A percentile compares a stretch with the other conserved stretches of the same genome.
Conservation (phyloP, 441 rosid species). For the Omphalea diandra region DNA sequence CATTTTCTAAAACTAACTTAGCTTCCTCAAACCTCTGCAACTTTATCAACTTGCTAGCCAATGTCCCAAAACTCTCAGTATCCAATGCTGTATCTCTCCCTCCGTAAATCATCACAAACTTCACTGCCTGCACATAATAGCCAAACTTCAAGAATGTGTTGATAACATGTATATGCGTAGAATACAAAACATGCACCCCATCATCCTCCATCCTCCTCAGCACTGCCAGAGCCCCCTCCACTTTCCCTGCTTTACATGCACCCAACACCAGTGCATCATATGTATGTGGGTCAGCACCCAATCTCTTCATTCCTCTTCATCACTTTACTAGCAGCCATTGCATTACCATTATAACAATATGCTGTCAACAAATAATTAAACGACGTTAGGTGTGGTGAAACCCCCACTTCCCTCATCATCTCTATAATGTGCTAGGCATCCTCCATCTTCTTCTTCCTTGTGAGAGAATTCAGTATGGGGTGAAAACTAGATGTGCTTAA, state of each 20-base stretch:
- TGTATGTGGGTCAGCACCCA: constrained; percentile 47
- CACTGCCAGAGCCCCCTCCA: constrained; percentile 54
- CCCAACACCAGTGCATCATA: constrained; percentile 76
- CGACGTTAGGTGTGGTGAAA: too few relatives aligned
- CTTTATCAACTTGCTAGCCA: constrained; percentile 49
- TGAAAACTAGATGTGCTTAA: constrained; percentile 39
- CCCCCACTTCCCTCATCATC: constrained; percentile 34
- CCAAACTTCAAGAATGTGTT: constrained; percentile 40
- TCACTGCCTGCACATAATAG: constrained; percentile 42
- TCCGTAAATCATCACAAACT: constrained; percentile 49
- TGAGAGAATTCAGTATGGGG: constrained; percentile 50
- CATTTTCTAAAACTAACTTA: constrained; percentile 54
- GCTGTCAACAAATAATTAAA: too few relatives aligned
- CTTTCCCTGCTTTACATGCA: constrained; percentile 53
- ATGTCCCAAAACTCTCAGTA: constrained; percentile 45
- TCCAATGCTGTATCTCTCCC: constrained; percentile 52
- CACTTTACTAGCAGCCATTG: constrained; percentile 42
- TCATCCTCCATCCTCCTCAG: constrained; percentile 69
- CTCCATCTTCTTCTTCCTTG: constrained; percentile 40
- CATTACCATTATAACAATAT: too few relatives aligned
- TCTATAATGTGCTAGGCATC: constrained; percentile 52
- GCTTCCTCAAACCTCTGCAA: constrained; percentile 42
- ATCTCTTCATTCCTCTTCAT: constrained; percentile 51
- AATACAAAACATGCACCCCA: constrained; percentile 43
- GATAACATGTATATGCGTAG: constrained; percentile 54